Conservation (phyloP, 2,329 filamentous ascomycete genomes). For the Fusarium domesticum region DNA sequence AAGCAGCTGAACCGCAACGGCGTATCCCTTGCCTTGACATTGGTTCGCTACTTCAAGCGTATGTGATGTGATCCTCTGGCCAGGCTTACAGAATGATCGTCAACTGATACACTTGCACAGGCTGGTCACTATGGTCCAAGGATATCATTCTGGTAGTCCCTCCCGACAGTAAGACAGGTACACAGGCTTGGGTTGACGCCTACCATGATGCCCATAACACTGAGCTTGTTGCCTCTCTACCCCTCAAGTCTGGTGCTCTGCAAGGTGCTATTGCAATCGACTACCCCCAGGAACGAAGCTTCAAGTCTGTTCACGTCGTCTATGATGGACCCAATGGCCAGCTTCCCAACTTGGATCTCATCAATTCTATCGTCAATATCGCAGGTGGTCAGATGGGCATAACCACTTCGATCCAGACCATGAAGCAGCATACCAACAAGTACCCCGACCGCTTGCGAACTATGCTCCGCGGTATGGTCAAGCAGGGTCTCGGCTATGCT, state of each 20-base stretch:
- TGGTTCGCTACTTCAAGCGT: constrained; percentile 94
- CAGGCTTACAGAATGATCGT: not conserved
- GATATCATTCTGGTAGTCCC: constrained; percentile 93
- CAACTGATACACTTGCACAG: constrained; percentile 37
- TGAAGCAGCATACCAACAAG: constrained; percentile 76
- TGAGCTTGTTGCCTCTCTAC: constrained; percentile 66
- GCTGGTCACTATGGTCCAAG: constrained; percentile 98
- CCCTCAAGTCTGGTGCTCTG: constrained; percentile 87
- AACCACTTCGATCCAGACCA: constrained; percentile 76
- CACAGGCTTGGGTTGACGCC: constrained; percentile 95
- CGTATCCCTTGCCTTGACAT: constrained; percentile 77
- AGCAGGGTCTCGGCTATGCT: constrained; percentile 83
- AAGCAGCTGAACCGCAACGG: constrained; percentile 80
- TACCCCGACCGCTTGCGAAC: constrained; percentile 82
- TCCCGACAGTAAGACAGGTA: constrained; percentile 82
- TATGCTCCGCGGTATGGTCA: constrained; percentile 89
- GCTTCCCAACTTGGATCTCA: constrained; percentile 88
- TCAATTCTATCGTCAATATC: constrained; percentile 90
- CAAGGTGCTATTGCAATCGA: constrained; percentile 94
- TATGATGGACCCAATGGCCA: constrained; percentile 97
- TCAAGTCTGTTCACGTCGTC: constrained; percentile 83
- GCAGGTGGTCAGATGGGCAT: constrained; percentile 92
- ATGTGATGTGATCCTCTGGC: constrained; percentile 22
- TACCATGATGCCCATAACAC: constrained; percentile 88
- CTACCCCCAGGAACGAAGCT: constrained; percentile 79